Conservation (phyloP, 164 flowering plant species). For the Hamamelis virginiana region DNA sequence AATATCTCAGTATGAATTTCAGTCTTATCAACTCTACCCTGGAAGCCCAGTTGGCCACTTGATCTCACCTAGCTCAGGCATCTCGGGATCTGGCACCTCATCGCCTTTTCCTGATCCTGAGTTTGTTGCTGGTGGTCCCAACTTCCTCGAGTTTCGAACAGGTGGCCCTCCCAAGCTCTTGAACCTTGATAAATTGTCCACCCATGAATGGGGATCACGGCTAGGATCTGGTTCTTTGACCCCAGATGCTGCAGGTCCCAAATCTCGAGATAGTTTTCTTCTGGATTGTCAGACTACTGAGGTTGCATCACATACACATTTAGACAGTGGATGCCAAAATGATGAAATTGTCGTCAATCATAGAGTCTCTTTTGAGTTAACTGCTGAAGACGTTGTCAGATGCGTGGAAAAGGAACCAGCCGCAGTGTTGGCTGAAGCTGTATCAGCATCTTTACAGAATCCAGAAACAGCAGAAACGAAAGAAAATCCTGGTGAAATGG, state of each 20-base stretch:
- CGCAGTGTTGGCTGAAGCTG: conserved; percentile 5
- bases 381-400: conserved; percentile 20
- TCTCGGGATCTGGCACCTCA: conserved; percentile 84
- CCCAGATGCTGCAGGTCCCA: conserved; percentile 27
- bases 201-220: conserved; percentile 28
- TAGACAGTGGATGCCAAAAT: conserved; percentile 3
- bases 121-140: conserved; percentile 29
- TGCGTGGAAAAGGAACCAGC: conserved; percentile 24
- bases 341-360: conserved; percentile 16
- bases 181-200: conserved; percentile 32
- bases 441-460: conserved; percentile 16
- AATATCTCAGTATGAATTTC: conserved; percentile 67
- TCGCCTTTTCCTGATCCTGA: conserved; percentile 87
- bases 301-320: conserved; percentile 2
- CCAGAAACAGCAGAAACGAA: not conserved
- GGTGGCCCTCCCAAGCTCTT: conserved; percentile 37
- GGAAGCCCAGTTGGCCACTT: conserved; percentile 93
- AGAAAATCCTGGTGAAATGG: conserved; percentile 3
- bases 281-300: conserved; percentile 14
- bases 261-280: conserved; percentile 20
- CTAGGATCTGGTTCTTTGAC: conserved; percentile 38
- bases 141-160: conserved; percentile 30
- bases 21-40: conserved; percentile 83
- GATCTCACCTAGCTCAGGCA: conserved; percentile 90
- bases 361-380: conserved; percentile 40